Conservation (phyloP, 2,329 filamentous ascomycete species). For the Aureobasidium sp. region DNA sequence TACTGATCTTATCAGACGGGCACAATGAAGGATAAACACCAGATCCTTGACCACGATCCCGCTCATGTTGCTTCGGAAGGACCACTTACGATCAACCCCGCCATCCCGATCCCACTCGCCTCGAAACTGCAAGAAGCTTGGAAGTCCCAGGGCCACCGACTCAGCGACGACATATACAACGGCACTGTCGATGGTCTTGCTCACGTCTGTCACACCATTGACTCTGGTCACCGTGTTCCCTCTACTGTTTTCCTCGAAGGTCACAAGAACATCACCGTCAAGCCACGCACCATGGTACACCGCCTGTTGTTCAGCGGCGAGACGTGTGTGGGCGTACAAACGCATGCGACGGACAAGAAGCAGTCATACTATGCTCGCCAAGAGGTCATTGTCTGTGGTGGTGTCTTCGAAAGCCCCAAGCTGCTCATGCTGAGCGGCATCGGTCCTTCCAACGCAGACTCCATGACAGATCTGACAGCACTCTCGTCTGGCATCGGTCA, state of each 20-base stretch:
- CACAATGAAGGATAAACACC: conserved; percentile 47
- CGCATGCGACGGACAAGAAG: not conserved
- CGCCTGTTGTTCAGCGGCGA: not conserved
- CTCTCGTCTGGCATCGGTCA: conserved; percentile 27
- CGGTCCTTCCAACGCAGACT: conserved; percentile 27
- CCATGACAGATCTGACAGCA: conserved; percentile 13
- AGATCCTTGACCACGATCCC: not conserved
- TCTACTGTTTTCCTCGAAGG: conserved; percentile 9
- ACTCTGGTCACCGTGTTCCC: conserved; percentile 1
- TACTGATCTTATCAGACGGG: conserved; percentile 20
- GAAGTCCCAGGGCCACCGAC: not conserved
- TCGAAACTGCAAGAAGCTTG: not conserved
- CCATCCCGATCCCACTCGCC: not conserved
- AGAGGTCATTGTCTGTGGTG: conserved; percentile 44
- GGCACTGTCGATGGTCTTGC: conserved; percentile 11
- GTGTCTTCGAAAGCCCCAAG: conserved; percentile 46
- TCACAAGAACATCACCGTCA: conserved; percentile 15
- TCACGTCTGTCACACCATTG: conserved; percentile 10
- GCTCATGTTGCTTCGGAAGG: not conserved
- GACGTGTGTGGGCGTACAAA: not conserved
- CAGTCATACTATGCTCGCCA: conserved; percentile 29
- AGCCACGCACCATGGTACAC: conserved; percentile 3
- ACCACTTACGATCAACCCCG: not conserved
- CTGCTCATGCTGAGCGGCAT: conserved; percentile 45
- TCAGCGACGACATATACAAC: conserved; percentile 13